These are phyloP conservation scores for Umbelopsis ramanniana DNA, from an alignment of 192 early-diverging fungal species.

Conservation along the genomic window DNA sequence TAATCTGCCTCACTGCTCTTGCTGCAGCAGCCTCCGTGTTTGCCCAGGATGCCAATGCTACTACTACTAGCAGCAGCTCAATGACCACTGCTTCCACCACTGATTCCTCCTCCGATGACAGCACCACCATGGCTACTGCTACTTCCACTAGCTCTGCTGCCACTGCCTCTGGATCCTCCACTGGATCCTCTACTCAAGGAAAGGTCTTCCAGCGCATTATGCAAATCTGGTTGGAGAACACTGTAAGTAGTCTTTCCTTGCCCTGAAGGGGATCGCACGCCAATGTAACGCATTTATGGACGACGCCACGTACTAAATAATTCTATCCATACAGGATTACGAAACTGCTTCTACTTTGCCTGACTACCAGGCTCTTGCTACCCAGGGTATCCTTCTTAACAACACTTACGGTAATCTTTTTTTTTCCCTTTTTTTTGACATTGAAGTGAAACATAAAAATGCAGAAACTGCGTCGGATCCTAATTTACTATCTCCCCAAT, in stretches of 20 bases:
- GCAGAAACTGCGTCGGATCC: background rate
- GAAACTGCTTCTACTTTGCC: conserved; percentile 15
- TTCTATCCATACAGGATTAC: conserved; percentile 14
- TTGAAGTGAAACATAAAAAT: no score
- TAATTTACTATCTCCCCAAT: background rate
- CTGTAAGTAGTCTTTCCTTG: background rate
- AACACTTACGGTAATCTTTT: conserved; percentile 23
- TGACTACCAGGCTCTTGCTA: background rate
- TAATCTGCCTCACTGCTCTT: conserved; percentile 24
- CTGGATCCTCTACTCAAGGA: conserved; percentile 16
- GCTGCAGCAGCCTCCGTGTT: conserved; percentile 13
- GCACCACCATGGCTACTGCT: background rate
- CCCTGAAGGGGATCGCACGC: no score
- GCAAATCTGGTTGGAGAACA: conserved; percentile 39
- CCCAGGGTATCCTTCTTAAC: conserved; percentile 26
- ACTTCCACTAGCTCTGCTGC: background rate
- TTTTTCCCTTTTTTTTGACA: no score
- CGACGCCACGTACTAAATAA: no score
- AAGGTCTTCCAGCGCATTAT: conserved; percentile 35
- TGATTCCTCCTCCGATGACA: background rate
- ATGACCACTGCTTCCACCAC: background rate
- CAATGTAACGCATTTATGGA: no score
- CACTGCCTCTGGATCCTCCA: background rate
- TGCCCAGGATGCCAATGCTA: conserved; percentile 15
- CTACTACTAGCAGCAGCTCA: background rate